These are phyloP conservation scores for Vitis labrusca DNA, from an alignment of 164 flowering plant species.

Conservation along the genomic window DNA sequence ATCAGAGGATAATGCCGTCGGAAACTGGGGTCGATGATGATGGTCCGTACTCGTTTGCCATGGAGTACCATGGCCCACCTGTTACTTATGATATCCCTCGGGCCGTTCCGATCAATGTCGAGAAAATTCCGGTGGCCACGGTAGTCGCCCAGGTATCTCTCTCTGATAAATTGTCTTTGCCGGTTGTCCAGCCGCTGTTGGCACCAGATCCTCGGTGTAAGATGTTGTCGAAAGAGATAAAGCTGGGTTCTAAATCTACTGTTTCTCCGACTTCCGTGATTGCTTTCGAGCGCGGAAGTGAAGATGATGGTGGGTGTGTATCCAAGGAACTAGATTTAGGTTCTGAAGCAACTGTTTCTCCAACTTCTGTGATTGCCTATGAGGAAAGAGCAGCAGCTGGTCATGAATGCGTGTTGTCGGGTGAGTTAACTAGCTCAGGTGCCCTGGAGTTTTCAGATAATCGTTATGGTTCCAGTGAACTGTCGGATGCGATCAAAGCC, in stretches of 20 bases:
- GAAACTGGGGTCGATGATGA: constrained; percentile 21
- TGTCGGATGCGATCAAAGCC: constrained; percentile 26
- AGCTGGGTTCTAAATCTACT: constrained; percentile 14
- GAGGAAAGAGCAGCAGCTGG: constrained; percentile 28
- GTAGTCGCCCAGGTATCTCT: constrained; percentile 37
- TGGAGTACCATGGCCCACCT: constrained; percentile 69
- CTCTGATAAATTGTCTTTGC: constrained; percentile 35
- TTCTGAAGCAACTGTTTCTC: constrained; percentile 34
- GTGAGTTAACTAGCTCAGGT: constrained; percentile 53
- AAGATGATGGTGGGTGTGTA: constrained; percentile 11
- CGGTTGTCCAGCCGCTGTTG: constrained; percentile 57
- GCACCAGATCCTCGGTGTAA: constrained; percentile 29
- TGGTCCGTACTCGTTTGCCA: constrained; percentile 49
- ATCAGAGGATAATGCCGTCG: constrained; percentile 21
- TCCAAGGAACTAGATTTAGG: constrained; percentile 27
- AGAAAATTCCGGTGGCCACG: constrained; percentile 60
- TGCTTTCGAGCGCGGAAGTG: constrained; percentile 28
- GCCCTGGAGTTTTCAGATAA: constrained; percentile 33
- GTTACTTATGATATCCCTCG: constrained; percentile 48
- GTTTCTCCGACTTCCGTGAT: constrained; percentile 53
- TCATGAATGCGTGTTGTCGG: constrained; percentile 34
- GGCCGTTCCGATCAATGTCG: constrained; percentile 61
- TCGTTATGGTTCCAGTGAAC: constrained; percentile 31
- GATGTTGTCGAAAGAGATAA: constrained; percentile 34
- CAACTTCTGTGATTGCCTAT: constrained; percentile 34